These are phyloP conservation scores for Berberis vulgaris DNA, from an alignment of 164 flowering plant genomes.

Conservation along the genomic window DNA sequence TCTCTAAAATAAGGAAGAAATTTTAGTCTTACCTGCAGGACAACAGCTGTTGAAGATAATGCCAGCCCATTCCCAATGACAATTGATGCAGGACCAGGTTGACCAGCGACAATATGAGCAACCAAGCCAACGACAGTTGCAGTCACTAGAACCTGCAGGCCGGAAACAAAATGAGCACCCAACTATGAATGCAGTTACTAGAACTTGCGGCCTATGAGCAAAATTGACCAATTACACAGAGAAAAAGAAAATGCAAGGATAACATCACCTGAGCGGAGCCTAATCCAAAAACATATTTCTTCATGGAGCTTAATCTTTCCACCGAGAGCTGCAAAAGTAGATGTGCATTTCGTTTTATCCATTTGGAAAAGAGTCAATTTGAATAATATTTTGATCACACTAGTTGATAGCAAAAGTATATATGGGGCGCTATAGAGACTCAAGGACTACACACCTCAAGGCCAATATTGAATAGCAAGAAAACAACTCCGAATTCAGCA, in stretches of 20 bases:
- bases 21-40: slow-evolving; percentile 64
- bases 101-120: slow-evolving; percentile 68
- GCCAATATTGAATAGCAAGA: slow-evolving; percentile 95
- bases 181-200: too few relatives aligned
- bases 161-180: not conserved
- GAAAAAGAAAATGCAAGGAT: not conserved
- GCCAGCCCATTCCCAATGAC: slow-evolving; percentile 98
- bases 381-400: not conserved
- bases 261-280: slow-evolving; percentile 93
- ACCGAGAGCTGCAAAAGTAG: slow-evolving; percentile 81
- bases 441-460: slow-evolving; percentile 62
- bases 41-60: slow-evolving; percentile 97
- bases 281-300: slow-evolving; percentile 98
- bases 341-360: slow-evolving; percentile 2
- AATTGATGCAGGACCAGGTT: slow-evolving; percentile 85
- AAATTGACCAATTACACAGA: not conserved
- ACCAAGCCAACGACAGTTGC: slow-evolving; percentile 77
- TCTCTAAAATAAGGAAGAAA: too few relatives aligned
- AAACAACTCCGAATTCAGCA: slow-evolving; percentile 99
- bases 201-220: too few relatives aligned
- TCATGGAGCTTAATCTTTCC: slow-evolving; percentile 99
- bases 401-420: not conserved
- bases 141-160: slow-evolving; percentile 74
- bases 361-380: not conserved
- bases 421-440: not conserved